Percentiles rank a stretch among this genome's conserved stretches.
Conservation (phyloP, 768 basidiomycete genomes). For the Leccinum subtestaceum region DNA sequence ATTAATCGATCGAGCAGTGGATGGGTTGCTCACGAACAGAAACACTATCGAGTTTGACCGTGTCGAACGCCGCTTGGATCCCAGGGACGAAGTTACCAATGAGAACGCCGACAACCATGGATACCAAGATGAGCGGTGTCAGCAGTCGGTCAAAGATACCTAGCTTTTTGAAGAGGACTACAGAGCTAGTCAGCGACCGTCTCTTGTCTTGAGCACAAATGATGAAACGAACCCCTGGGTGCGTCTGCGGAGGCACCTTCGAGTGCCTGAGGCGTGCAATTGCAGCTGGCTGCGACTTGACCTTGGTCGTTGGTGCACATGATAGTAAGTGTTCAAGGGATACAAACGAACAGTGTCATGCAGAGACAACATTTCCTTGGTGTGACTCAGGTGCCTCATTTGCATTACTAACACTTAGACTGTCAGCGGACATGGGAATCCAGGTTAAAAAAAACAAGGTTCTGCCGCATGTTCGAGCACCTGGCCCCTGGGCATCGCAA, state of each 20-base stretch:
- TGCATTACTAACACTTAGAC: too few species aligned
- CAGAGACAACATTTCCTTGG: too few species aligned
- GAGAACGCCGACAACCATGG: constrained; percentile 74
- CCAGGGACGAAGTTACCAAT: constrained; percentile 65
- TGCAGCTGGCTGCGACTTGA: neutral
- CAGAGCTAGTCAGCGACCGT: neutral
- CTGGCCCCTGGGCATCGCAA: too few species aligned
- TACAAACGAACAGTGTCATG: too few species aligned
- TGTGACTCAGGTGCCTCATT: too few species aligned
- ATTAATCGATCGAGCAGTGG: neutral
- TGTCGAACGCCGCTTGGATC: constrained; percentile 61
- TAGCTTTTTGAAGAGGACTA: constrained; percentile 42
- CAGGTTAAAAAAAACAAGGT: too few species aligned
- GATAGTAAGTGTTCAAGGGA: neutral
- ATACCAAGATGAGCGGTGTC: constrained; percentile 61
- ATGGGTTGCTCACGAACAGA: constrained; percentile 65
- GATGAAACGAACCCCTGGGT: constrained; percentile 5
- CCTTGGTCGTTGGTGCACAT: constrained; percentile 3
- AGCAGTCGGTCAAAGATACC: constrained; percentile 58
- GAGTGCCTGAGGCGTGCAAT: neutral
- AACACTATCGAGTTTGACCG: constrained; percentile 61
- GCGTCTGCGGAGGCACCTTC: neutral
- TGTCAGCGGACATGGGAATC: too few species aligned
- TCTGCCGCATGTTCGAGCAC: too few species aligned
- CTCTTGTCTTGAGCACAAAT: neutral